A percentile compares a stretch with the other conserved stretches of the same genome.
These are phyloP conservation scores for Monilinia fructigena DNA, from an alignment of 2,329 filamentous ascomycete genomes.

Conservation along the genomic window DNA sequence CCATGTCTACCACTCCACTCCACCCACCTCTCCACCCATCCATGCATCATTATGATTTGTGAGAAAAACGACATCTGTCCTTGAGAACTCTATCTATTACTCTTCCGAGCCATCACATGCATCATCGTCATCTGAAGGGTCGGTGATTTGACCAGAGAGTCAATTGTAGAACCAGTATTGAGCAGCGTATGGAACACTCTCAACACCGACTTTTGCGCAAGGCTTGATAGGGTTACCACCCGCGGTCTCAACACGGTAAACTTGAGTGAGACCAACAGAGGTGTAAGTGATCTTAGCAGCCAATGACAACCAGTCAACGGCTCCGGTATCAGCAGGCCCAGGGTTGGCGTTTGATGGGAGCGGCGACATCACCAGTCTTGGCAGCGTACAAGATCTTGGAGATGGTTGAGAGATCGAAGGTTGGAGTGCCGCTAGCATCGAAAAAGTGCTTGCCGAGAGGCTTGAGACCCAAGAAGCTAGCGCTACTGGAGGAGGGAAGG, in stretches of 20 bases:
- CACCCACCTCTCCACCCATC: too few species aligned
- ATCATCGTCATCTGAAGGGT: constrained; percentile 3
- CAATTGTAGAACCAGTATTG: constrained; percentile 37
- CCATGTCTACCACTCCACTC: background rate
- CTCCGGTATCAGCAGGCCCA: constrained; percentile 35
- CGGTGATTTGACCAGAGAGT: background rate
- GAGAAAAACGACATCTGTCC: background rate
- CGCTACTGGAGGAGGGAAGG: constrained; percentile 22
- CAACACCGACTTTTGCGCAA: constrained; percentile 28
- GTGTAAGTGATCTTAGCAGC: constrained; percentile 30
- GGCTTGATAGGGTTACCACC: constrained; percentile 31
- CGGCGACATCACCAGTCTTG: constrained; percentile 32
- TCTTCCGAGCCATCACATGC: background rate
- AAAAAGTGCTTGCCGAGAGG: constrained; percentile 38
- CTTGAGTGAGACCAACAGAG: constrained; percentile 30
- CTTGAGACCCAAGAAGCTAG: constrained; percentile 20
- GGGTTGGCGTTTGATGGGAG: constrained; percentile 31
- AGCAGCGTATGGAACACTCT: constrained; percentile 35
- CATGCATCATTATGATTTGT: background rate
- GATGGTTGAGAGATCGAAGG: constrained; percentile 34
- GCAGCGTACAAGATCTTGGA: constrained; percentile 31
- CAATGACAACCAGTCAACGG: constrained; percentile 38
- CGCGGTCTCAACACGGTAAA: constrained; percentile 39
- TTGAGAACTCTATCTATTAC: background rate
- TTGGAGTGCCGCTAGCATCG: constrained; percentile 32